Base-by-base conservation (phyloP, 2,329 filamentous ascomycete species). In the Macroventuria anomochaeta region DNA sequence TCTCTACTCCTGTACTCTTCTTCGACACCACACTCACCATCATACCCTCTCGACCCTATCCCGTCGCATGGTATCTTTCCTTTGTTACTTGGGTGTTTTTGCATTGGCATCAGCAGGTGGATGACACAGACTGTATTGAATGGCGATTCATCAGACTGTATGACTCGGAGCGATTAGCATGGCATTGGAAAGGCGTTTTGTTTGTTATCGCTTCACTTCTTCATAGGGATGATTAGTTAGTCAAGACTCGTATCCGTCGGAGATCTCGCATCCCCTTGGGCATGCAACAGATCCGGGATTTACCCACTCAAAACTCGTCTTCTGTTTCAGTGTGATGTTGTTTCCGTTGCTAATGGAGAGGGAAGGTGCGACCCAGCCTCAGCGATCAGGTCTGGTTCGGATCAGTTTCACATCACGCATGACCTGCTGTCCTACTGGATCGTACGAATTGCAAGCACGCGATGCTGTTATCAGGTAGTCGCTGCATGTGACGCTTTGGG, bases 221-320 rank as follows among this genome's bases (percentile, higher is more conserved):
- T 48, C 20, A 55, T 64, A 71, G 69, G 71, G 71, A 73, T 71
- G 71, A 71, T 71, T 48, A 50, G 70, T 64, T 73, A 73, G 70
- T 73, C 72, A 72, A 72, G 72, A 72, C 72, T 74, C 72, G 72
- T 74, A 74, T 74, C 72, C 69, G 67, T 67, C 68, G 58, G 70
- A 40, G 64, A 64, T 66, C 59, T 60, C 42, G 55, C 49, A 53
- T 32, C 57, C 58, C 39, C 53, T 48, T 57, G 57, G 43, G 53
- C 43, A 53, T 55, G 53, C 47, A 25, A 57, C 33, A 48, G 59
- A 63, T 67, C 62, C 69, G 65, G 69, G 71, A 73, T 74, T 74
- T 74, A 73, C 72, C 71, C 71, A 69, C 69, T 72, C 65, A 71
- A 54, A 58, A 46, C 13, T 18, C 42, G 55, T 39, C 54, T 37